Base-by-base conservation (phyloP, 2,329 filamentous ascomycete species). In the Elsinoe australis region DNA sequence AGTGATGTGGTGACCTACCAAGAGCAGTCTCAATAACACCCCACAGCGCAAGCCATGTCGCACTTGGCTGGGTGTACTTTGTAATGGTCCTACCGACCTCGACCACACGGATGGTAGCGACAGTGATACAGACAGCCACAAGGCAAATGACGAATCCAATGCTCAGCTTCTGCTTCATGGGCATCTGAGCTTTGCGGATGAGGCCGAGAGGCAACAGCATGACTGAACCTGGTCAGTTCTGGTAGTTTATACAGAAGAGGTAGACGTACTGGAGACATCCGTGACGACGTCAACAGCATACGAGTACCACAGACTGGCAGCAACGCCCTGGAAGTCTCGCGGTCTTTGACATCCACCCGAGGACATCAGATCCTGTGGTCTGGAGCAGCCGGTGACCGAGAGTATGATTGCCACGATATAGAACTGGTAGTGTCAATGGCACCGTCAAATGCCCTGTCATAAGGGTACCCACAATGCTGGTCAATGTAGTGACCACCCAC, bases 21-120 rank as follows among this genome's bases (percentile, higher is more conserved):
- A 48, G 19, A 10, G 45, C 32, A n/a, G 32, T n/a, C 15, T 48
- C 45, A 15, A 48, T 36, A 12, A 26, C 24, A 28, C 31, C 32
- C 45, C 45, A 48, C 19, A 48, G 24, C n/a, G 45, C 45, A 12
- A 48, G 34, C 45, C 45, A 48, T 15, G 45, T 48, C 3, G 33
- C 34, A 29, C 45, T 48, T 5, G 45, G 45, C 22, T 34, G 32
- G 12, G 32, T 28, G n/a, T 34, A 36, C 3, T 18, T 14, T n/a
- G 15, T 36, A 14, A 48, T 48, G 3, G 32, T 48, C 31, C 33
- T 19, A 8, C 45, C 45, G 12, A 48, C 18, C 24, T 48, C 45
- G 19, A 31, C n/a, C 12, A 48, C 45, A n/a, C 45, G 33, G 34
- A 48, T 48, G 12, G 34, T 38, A 4, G 45, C 32, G 14, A 31